Percentiles rank a stretch among this genome's conserved stretches.
Evolutionary conservation across 805 yeast species (phyloP).

Genomic region (Blastobotrys mokoenaii): DNA sequence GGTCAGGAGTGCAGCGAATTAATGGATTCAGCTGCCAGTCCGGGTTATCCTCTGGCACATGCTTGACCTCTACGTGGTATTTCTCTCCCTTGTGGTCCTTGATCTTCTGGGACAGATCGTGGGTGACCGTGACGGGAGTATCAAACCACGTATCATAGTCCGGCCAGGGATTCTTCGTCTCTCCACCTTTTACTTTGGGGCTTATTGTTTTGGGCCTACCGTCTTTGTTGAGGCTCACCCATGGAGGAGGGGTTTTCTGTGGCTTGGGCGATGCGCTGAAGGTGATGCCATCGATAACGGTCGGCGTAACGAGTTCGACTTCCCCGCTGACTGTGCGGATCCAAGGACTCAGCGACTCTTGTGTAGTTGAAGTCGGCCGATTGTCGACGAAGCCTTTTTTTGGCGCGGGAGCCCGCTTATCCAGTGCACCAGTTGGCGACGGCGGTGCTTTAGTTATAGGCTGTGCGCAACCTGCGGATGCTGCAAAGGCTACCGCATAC

Average conservation of each 20-base stretch:
- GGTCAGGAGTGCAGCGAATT: slow-evolving; percentile 77
- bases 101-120: slow-evolving; percentile 52
- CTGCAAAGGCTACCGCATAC: background rate
- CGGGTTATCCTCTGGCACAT: slow-evolving; percentile 61
- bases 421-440: background rate
- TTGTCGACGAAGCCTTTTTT: slow-evolving; percentile 4
- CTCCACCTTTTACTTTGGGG: slow-evolving; percentile 70
- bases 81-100: slow-evolving; percentile 25
- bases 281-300: slow-evolving; percentile 56
- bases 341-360: slow-evolving; percentile 43
- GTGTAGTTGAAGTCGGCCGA: slow-evolving; percentile 1
- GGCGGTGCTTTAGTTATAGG: background rate
- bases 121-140: slow-evolving; percentile 50
- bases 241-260: slow-evolving; percentile 57
- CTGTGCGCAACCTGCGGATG: background rate
- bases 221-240: slow-evolving; percentile 70
- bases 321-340: slow-evolving; percentile 55
- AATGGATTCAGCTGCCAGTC: slow-evolving; percentile 68
- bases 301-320: slow-evolving; percentile 55
- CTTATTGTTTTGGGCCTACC: slow-evolving; percentile 74
- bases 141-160: slow-evolving; percentile 71
- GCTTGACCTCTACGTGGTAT: slow-evolving; percentile 44
- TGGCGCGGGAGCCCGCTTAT: background rate
- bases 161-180: slow-evolving; percentile 57
- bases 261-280: slow-evolving; percentile 44